These are phyloP conservation scores for Poa annua DNA, from an alignment of 176 grass and related monocot genomes.

Conservation along the genomic window DNA sequence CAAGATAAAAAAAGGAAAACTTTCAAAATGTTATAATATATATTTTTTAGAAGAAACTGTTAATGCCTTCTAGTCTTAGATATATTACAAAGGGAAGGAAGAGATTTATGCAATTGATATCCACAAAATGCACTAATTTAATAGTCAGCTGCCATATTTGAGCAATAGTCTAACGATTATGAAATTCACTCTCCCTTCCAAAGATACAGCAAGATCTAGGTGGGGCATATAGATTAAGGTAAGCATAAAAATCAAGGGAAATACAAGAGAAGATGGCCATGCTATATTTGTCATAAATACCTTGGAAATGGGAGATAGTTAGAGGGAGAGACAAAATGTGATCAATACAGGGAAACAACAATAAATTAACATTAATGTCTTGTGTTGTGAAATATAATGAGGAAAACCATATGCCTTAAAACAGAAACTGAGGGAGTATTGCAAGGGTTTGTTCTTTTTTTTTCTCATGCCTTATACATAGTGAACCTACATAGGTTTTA, in stretches of 20 bases:
- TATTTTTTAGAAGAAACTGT: background rate
- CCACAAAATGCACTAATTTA: background rate
- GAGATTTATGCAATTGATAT: background rate
- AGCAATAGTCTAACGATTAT: conserved; percentile 13
- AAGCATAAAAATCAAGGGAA: background rate
- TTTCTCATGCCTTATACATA: background rate
- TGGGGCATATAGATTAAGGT: conserved; percentile 9
- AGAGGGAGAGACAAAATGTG: background rate
- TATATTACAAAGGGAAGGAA: conserved; percentile 25
- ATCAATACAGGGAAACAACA: background rate
- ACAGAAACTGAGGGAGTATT: background rate
- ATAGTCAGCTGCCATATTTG: conserved; percentile 13
- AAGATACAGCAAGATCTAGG: conserved; percentile 4
- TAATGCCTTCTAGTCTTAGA: background rate
- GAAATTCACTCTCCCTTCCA: background rate
- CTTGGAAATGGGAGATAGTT: background rate
- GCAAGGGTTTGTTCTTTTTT: background rate
- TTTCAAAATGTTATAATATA: background rate
- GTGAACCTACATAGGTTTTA: background rate
- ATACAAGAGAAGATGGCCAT: background rate
- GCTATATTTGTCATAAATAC: background rate
- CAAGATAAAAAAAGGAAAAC: conserved; percentile 3
- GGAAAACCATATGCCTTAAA: background rate
- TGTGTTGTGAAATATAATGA: conserved; percentile 3
- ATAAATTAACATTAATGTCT: background rate